Base-by-base conservation (phyloP, 2,329 filamentous ascomycete genomes). In the Epichloe baconii region DNA sequence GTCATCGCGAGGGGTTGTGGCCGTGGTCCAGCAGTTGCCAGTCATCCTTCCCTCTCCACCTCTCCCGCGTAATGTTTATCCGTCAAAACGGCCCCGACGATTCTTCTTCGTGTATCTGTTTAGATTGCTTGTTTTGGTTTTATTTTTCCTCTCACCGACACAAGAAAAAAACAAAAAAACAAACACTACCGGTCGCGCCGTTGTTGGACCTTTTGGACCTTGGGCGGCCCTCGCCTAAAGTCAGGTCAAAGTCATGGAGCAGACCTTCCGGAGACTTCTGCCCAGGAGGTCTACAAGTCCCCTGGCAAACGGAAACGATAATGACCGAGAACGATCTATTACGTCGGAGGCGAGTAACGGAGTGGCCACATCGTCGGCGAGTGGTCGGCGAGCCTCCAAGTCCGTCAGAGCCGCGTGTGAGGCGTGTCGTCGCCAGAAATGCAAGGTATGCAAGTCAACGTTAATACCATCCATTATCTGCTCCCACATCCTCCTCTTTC, bases 401-500 rank as follows among this genome's bases (percentile, higher is more conserved):
- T 45, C 43, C 17, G 42, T 45, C 4, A 36, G 40, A 44, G 48
- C 48, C 21, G 48, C 48, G 19, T 50, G 48, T 41, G 48, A 50
- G 23, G 40, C 48, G 11, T 50, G 48, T 45, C 48, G 48, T 19
- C 42, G 43, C 19, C 48, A 50, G 35, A 50, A 50, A 11, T 50
- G 48, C 35, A 50, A 50, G 48, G 48, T 50, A 45, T 41, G 47
- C 38, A 17, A 19, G 15, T 41, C n/a, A 31, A 31, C 3, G 1
- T 31, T 11, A 49, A 41, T 14, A 4, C 15, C 31, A 31, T 21
- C 21, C 19, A 23, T 4, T 15, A 19, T 21, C n/a, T 12, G 10
- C 19, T 5, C 23, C 23, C 23, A 4, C 36, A n/a, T 19, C 26
- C n/a, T 4, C 8, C 10, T n/a, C 26, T 26, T 26, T 8, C 5